Base-by-base conservation (phyloP, 352 stramenopile species). In the Pythium plurisporium region DNA sequence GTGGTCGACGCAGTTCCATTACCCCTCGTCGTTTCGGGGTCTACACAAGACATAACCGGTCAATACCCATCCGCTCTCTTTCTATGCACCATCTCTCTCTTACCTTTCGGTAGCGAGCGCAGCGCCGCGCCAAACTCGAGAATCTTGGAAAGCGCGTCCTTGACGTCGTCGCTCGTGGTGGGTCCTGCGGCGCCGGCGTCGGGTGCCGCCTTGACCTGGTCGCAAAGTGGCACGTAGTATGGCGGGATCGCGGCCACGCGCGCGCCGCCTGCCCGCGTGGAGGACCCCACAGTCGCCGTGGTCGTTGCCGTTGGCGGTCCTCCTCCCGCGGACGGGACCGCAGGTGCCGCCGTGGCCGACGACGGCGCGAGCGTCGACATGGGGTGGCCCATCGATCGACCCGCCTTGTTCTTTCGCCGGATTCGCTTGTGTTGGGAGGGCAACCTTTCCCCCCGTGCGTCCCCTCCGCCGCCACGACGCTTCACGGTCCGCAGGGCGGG, bases 101-200 rank as follows among this genome's bases (percentile, higher is more conserved):
- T 51, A 56, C 34, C 80, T 78, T 81, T 82, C 4, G 83, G 80
- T 5, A 93, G 74, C 29, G 56, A 73, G 6, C 73, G 48, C 15
- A 93, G 40, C 15, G 69, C 47, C 1, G 65, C 44, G 9, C 69
- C 64, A 55, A 91, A 93, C 57, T 93, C 83, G 14, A 91, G 66
- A 30, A 93, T 87, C 64, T 86, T 90, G 53, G 62, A 63, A 30
- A 85, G 64, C 2, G 74, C 65, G 27, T 91, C 80, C 33, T 89
- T 89, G 43, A 70, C 54, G 50, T 93, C 80, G 25, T 89, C 76
- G 0, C 51, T 63, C 10, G 60, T 70, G 0, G 60, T 45, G 2
- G 72, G 30, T 7, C 68, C 67, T 0, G 67, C 53, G 3, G 65
- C 56, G 14, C 64, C 48, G 2, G 71, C 49, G 26, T 92, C 78